phyloP scores from a whole-genome alignment of 495 filamentous ascomycete genomes.

The Aspergillus steynii region DNA sequence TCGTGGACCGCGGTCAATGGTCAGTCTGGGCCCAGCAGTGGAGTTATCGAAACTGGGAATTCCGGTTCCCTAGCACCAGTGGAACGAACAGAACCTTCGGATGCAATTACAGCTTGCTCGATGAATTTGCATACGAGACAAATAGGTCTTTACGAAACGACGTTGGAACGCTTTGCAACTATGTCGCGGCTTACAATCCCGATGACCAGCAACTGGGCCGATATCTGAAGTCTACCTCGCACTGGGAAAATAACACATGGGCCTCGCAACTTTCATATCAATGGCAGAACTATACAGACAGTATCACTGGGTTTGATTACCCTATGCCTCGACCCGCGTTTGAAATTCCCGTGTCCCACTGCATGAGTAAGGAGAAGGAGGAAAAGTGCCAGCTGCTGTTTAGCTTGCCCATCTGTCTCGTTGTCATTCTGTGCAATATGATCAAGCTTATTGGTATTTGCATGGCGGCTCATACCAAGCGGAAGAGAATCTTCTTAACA shows the following conservation, averaged over 20 bases:
- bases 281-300: not conserved
- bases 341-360: not conserved
- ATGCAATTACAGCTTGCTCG: not conserved
- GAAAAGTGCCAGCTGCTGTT: not conserved
- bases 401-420: not conserved
- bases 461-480: not conserved
- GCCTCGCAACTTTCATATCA: not conserved
- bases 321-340: not conserved
- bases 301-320: not conserved
- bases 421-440: slow-evolving; percentile 4
- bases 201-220: not conserved
- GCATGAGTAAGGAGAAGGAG: not conserved
- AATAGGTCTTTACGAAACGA: not conserved
- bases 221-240: not conserved
- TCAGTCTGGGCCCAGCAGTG: not conserved
- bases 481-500: slow-evolving; percentile 15
- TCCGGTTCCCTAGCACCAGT: not conserved
- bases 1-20: not conserved
- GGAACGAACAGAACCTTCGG: not conserved
- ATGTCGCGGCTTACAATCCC: not conserved
- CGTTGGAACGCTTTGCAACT: not conserved
- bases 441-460: slow-evolving; percentile 19
- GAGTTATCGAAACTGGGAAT: not conserved
- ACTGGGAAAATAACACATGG: not conserved
- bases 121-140: not conserved